These are phyloP conservation scores for Phascolomyces articulosus DNA, from an alignment of 371 early-diverging fungal species.

Conservation along the genomic window DNA sequence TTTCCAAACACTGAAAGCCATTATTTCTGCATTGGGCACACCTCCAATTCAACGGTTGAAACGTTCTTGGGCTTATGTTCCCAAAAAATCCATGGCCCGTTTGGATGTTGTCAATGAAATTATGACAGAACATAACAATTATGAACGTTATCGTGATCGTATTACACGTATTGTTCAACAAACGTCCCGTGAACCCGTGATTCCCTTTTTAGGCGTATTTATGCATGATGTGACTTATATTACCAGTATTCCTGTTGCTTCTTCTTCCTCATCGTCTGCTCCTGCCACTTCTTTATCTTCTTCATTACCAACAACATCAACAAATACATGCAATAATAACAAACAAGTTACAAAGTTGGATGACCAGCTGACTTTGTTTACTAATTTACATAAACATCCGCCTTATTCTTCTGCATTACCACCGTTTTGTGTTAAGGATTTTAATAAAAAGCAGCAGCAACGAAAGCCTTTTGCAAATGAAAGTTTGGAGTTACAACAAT, in stretches of 20 bases:
- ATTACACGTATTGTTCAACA: constrained; percentile 17
- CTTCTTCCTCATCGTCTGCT: no score
- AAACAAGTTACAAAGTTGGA: constrained; percentile 19
- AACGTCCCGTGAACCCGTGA: constrained; percentile 51
- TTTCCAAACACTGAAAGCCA: constrained; percentile 76
- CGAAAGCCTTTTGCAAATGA: constrained; percentile 23
- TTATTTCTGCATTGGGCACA: constrained; percentile 71
- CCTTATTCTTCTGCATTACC: constrained; percentile 61
- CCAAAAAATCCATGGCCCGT: constrained; percentile 61
- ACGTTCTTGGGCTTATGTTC: constrained; percentile 75
- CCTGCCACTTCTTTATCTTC: no score
- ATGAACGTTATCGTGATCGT: constrained; percentile 67
- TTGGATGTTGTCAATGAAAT: constrained; percentile 58
- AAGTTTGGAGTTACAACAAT: constrained; percentile 45
- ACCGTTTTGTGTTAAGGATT: constrained; percentile 47
- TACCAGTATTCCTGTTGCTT: not conserved
- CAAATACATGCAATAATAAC: constrained; percentile 33
- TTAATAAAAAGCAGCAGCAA: constrained; percentile 44
- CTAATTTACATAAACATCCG: constrained; percentile 60
- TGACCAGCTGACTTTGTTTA: constrained; percentile 50
- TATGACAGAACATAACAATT: constrained; percentile 75
- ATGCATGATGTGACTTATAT: constrained; percentile 83
- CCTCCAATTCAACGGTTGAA: constrained; percentile 78
- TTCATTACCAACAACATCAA: not conserved
- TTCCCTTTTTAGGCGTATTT: constrained; percentile 80